A percentile compares a stretch with the other conserved stretches of the same genome.
Conservation (phyloP, 2,329 filamentous ascomycete genomes). For the Aspergillus pseudoviridinutans region DNA sequence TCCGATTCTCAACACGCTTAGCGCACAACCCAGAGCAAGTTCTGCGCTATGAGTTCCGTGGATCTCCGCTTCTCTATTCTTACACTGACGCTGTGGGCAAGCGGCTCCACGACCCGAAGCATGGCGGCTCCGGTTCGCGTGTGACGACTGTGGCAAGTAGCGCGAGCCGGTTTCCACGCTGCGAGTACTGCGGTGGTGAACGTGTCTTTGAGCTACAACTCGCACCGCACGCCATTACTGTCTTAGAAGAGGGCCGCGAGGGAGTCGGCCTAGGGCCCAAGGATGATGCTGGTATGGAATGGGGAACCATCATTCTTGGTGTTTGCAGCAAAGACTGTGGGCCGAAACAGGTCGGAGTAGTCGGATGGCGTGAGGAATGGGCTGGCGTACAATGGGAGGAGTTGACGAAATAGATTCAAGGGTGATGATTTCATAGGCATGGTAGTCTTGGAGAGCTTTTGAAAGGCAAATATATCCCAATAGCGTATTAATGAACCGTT, state of each 20-base stretch:
- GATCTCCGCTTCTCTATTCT: slow-evolving; percentile 73
- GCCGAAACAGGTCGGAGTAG: slow-evolving; percentile 56
- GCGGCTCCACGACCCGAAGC: slow-evolving; percentile 44
- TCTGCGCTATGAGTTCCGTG: slow-evolving; percentile 74
- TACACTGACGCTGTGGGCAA: slow-evolving; percentile 71
- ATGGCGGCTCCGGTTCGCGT: slow-evolving; percentile 15
- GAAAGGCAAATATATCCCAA: neutral
- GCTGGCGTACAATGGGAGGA: slow-evolving; percentile 98
- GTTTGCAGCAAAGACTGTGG: slow-evolving; percentile 81
- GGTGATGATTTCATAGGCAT: neutral
- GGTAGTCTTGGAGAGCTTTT: too few species aligned
- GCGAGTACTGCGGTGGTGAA: slow-evolving; percentile 67
- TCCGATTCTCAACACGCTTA: slow-evolving; percentile 73
- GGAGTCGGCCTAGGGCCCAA: slow-evolving; percentile 55
- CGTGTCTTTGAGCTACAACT: slow-evolving; percentile 90
- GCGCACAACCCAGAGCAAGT: slow-evolving; percentile 79
- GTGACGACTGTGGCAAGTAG: slow-evolving; percentile 26
- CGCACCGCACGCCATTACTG: slow-evolving; percentile 82
- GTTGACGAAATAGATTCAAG: slow-evolving; percentile 17
- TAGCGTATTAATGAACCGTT: neutral
- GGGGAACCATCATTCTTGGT: slow-evolving; percentile 86
- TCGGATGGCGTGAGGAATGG: slow-evolving; percentile 91
- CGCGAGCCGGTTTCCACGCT: slow-evolving; percentile 61
- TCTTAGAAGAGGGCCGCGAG: slow-evolving; percentile 72
- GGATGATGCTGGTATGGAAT: slow-evolving; percentile 82